A percentile compares a stretch with the other conserved stretches of the same genome.
Evolutionary conservation across 148 eudicot species (phyloP).

Genomic region (Mesembryanthemum crystallinum): DNA sequence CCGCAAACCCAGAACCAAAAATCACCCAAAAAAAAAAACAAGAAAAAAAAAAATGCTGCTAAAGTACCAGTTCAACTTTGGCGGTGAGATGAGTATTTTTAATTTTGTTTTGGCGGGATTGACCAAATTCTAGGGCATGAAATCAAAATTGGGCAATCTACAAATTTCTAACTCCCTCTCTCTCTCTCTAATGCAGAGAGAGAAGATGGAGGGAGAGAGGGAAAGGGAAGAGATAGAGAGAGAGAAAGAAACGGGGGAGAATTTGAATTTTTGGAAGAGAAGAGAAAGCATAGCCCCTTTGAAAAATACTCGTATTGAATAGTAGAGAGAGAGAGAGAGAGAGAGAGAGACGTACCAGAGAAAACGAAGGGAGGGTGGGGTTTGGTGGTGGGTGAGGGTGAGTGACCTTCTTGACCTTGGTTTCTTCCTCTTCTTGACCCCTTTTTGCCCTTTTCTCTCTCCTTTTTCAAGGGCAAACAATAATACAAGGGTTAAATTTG

Average conservation of each 20-base stretch:
- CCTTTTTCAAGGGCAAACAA: neutral
- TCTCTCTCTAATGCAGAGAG: neutral
- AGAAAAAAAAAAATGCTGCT: neutral
- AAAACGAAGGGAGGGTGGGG: conserved; percentile 13
- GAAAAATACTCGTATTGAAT: conserved; percentile 24
- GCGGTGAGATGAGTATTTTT: neutral
- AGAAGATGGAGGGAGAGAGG: conserved; percentile 13
- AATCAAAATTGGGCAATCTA: neutral
- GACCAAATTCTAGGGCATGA: neutral
- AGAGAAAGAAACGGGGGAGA: neutral
- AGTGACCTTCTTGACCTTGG: conserved; percentile 24
- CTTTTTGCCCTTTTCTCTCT: conserved; percentile 3
- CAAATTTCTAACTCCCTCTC: neutral
- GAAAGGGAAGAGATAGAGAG: conserved; percentile 3
- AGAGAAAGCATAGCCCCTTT: neutral
- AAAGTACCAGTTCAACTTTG: neutral
- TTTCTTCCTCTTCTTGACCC: neutral
- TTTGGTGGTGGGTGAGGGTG: too few relatives aligned
- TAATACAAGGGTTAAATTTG: too few relatives aligned
- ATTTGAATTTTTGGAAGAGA: conserved; percentile 23
- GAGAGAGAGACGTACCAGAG: conserved; percentile 30
- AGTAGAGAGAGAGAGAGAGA: conserved; percentile 13
- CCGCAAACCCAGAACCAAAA: conserved; percentile 12
- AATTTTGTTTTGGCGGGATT: neutral
- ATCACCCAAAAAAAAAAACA: too few relatives aligned